Conservation (phyloP, 805 yeast species). For the Pichia scutulata region DNA sequence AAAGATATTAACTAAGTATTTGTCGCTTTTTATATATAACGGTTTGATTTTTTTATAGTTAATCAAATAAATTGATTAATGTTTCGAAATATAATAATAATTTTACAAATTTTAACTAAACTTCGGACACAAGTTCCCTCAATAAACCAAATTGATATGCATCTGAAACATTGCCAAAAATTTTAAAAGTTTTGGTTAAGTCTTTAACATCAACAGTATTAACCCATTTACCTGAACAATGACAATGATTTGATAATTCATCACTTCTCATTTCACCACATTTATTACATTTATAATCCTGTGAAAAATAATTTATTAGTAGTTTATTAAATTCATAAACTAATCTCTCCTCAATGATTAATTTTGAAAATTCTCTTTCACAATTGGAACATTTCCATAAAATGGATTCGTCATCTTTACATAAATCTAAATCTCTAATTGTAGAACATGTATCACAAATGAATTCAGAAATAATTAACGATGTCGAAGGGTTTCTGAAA, state of each 20-base stretch:
- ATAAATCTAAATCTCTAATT: constrained; percentile 71
- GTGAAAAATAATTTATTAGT: constrained; percentile 57
- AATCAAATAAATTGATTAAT: background rate
- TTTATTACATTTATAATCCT: constrained; percentile 74
- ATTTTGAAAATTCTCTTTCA: constrained; percentile 51
- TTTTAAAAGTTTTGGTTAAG: constrained; percentile 36
- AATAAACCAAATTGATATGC: constrained; percentile 56
- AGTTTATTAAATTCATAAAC: constrained; percentile 53
- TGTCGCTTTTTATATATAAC: background rate
- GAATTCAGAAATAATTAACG: constrained; percentile 57
- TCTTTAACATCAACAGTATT: constrained; percentile 43
- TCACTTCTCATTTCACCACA: constrained; percentile 63
- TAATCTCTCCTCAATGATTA: constrained; percentile 71
- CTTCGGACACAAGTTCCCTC: constrained; percentile 26
- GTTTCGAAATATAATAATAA: background rate
- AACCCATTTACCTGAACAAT: constrained; percentile 84
- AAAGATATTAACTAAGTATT: constrained; percentile 58
- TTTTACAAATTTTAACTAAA: constrained; percentile 1
- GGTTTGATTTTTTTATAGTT: background rate
- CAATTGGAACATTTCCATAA: constrained; percentile 66
- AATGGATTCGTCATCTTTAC: constrained; percentile 50
- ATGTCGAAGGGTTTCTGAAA: constrained; percentile 68
- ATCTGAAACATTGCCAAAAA: constrained; percentile 52
- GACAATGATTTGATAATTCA: constrained; percentile 66
- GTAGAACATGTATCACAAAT: constrained; percentile 75